Base-by-base conservation (phyloP, 2,329 filamentous ascomycete species). In the Colletotrichum noveboracense region DNA sequence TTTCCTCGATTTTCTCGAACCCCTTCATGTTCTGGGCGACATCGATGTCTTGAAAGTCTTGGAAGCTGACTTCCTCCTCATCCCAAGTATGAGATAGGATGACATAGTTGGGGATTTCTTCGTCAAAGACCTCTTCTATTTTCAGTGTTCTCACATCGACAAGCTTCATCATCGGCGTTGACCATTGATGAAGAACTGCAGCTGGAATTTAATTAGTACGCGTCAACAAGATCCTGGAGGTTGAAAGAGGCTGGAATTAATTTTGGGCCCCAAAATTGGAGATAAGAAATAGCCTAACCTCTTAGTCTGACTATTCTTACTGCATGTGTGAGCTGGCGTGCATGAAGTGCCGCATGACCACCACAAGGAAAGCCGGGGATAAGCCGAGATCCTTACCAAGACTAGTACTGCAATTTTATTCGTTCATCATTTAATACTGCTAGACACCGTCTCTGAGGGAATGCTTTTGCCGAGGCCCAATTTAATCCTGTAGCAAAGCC, bases 21-120 rank as follows among this genome's bases (percentile, higher is more conserved):
- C 71, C 70, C 48, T 60, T 36, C 61, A 43, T 71, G 56, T n/a
- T n/a, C 8, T 24, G 24, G 28, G 24, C 38, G 26, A 13, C 21
- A 10, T 21, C 28, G 13, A 55, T 21, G 26, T 66, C 18, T 32
- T 66, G 38, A n/a, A 55, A 55, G 24, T 58, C 55, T 62, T 80
- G 77, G 34, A 78, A 79, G 10, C 76, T 77, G 5, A 80, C 75
- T 48, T 82, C 80, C 18, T 71, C 79, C 3, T 70, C 58, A 21
- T 77, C 78, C 81, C 81, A 82, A 10, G 78, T 81, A 52, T 82
- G 81, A 24, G 81, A 82, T 6, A 82, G 62, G 62, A 82, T 81
- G 48, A 80, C 79, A 30, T 82, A 83, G 1, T 18, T 9, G 55
- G 74, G 66, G 21, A 55, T 52, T 3, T 16, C 28, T 9, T 52